Evolutionary conservation across 1,139 yeast species (phyloP), one percentile per base, ranked within the genome.

Genomic region (Geotrichum siamense): DNA sequence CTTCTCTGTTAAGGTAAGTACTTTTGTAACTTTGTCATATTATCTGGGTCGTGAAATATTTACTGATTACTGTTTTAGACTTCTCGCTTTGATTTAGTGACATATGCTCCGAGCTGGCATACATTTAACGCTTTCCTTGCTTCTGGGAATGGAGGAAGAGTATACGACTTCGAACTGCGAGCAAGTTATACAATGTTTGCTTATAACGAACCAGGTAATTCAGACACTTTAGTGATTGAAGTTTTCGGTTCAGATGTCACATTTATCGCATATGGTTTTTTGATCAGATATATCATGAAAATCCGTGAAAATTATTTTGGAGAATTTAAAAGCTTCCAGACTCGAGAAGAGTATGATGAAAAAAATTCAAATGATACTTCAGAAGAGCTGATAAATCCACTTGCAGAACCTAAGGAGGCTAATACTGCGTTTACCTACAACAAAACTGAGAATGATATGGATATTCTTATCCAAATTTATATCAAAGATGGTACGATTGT

Each of bases 31-130:
- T 22, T 12, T 15, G 9, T 12, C n/a, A 16, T 16, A 15, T 15
- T 28, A 6, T 8, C 13, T 28, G 5, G 9, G 5, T 28, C 13
- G 9, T 28, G 5, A 5, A 10, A 10, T 28, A 8, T 26, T n/a
- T 41, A 2, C 27, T 37, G 13, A 15, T 35, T 22, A 6, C 25
- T 17, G n/a, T 38, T 39, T 4, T 21, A 43, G 31, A 82, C 95
- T 0, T 78, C 86, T 0, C 64, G 64, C 42, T 77, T 86, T 53
- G 75, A 79, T 43, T 57, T 89, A 39, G 67, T 75, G 1, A 62
- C 89, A 4, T 82, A 79, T 48, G 76, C 93, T 0, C 97, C 97
- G 0, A 82, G 91, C 0, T 91, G 97, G 95, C 94, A 86, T 57
- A 87, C 97, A 0, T 67, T 79, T 15, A 74, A 79, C 51, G 80